phyloP scores from a whole-genome alignment of 2,329 filamentous ascomycete genomes.

The Botrytis squamosa region DNA sequence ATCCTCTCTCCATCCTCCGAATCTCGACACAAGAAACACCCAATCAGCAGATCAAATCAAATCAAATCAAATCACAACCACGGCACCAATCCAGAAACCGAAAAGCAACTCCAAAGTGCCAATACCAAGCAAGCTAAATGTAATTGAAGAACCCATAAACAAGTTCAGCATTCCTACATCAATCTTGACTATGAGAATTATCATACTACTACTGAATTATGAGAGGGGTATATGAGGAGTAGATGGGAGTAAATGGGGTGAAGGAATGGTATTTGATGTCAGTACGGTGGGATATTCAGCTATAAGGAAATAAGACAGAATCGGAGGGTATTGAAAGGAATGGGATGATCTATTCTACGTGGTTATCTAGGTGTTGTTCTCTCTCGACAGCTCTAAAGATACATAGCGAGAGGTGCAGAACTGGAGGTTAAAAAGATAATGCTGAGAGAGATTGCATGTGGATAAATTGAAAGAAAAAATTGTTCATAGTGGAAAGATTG shows the following conservation, averaged over 20 bases:
- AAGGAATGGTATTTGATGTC: neutral
- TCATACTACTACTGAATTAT: rapidly evolving
- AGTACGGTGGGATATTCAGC: rapidly evolving
- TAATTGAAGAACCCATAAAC: neutral
- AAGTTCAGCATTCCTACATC: neutral
- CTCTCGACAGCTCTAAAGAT: neutral
- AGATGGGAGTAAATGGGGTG: neutral
- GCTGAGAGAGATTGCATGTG: too few species aligned
- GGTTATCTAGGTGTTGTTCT: neutral
- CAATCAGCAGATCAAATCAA: neutral
- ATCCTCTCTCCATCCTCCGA: neutral
- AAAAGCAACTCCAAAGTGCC: neutral
- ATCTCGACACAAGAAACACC: neutral
- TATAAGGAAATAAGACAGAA: neutral
- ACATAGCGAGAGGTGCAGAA: neutral
- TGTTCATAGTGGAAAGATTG: neutral
- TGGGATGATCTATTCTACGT: neutral
- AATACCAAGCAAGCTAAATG: neutral
- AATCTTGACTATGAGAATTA: neutral
- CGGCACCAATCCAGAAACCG: neutral
- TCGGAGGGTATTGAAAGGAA: neutral
- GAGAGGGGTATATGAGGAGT: neutral
- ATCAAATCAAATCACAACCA: neutral
- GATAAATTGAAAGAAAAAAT: too few species aligned
- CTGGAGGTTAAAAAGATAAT: too few species aligned